phyloP scores from a whole-genome alignment of 2,329 filamentous ascomycete species.

The Pestalotiopsis sp. region DNA sequence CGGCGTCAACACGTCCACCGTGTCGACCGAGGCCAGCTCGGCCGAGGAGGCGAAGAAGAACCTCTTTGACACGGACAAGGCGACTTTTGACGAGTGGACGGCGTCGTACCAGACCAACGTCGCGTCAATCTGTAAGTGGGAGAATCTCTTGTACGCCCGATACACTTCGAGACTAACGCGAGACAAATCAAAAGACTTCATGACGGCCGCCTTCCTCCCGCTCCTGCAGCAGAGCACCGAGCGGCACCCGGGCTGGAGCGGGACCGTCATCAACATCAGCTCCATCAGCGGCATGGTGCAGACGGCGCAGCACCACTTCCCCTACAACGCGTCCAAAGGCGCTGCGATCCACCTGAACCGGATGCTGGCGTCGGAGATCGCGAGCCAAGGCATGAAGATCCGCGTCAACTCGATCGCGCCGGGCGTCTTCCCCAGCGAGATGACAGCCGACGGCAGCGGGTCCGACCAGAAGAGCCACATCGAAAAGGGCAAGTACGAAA shows the following conservation, averaged over 20 bases:
- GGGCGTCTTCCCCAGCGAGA: slow-evolving; percentile 71
- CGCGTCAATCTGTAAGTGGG: slow-evolving; percentile 55
- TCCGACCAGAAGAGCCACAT: slow-evolving; percentile 60
- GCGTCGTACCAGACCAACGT: slow-evolving; percentile 75
- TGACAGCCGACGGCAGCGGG: slow-evolving; percentile 58
- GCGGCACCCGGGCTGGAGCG: slow-evolving; percentile 48
- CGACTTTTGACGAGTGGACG: slow-evolving; percentile 70
- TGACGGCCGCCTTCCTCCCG: slow-evolving; percentile 63
- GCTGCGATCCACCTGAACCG: slow-evolving; percentile 65
- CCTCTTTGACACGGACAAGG: slow-evolving; percentile 65
- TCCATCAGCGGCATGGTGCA: slow-evolving; percentile 67
- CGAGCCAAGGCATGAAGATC: slow-evolving; percentile 58
- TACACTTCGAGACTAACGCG: background rate
- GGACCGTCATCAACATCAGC: slow-evolving; percentile 69
- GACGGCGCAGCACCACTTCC: slow-evolving; percentile 64
- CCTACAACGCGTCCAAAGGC: slow-evolving; percentile 66
- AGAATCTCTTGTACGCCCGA: background rate
- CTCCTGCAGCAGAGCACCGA: slow-evolving; percentile 56
- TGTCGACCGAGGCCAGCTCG: slow-evolving; percentile 56
- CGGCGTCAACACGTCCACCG: slow-evolving; percentile 58
- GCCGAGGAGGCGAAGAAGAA: slow-evolving; percentile 55
- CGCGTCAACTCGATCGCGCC: slow-evolving; percentile 76
- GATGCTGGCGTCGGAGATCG: slow-evolving; percentile 64
- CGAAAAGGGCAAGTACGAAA: slow-evolving; percentile 57
- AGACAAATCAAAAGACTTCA: slow-evolving; percentile 41